These are phyloP conservation scores for Triticum urartu DNA, from an alignment of 176 grass and related monocot species.

Conservation along the genomic window DNA sequence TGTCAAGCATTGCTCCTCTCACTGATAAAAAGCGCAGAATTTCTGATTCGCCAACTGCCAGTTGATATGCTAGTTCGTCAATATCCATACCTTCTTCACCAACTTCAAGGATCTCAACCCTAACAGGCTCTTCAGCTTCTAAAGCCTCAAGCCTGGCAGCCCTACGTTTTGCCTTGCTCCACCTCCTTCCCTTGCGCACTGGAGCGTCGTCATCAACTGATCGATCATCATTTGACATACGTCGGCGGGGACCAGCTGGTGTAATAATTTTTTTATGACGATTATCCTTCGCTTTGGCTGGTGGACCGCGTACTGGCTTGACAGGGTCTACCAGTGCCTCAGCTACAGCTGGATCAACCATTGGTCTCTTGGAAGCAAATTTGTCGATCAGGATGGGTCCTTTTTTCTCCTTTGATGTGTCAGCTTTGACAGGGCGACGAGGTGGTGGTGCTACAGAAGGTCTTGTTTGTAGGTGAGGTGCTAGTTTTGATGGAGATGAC, in stretches of 20 bases:
- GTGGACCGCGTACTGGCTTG: conserved; percentile 61
- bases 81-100: conserved; percentile 81
- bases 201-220: conserved; percentile 53
- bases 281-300: conserved; percentile 63
- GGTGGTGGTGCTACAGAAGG: conserved; percentile 55
- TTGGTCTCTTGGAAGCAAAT: conserved; percentile 71
- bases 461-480: conserved; percentile 46
- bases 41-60: conserved; percentile 69
- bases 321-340: conserved; percentile 52
- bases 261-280: conserved; percentile 51
- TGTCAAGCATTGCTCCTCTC: conserved; percentile 56
- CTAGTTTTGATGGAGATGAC: conserved; percentile 37
- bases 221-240: conserved; percentile 38
- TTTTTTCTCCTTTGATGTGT: conserved; percentile 62
- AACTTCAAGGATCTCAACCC: conserved; percentile 96
- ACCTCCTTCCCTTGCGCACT: conserved; percentile 78
- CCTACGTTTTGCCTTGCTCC: conserved; percentile 75
- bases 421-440: conserved; percentile 34
- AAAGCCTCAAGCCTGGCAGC: conserved; percentile 69
- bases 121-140: conserved; percentile 78
- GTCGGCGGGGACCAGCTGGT: conserved; percentile 37
- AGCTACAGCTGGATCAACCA: conserved; percentile 62
- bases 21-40: conserved; percentile 66
- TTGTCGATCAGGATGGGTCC: conserved; percentile 91
- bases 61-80: conserved; percentile 79